A percentile compares a stretch with the other conserved stretches of the same genome.
These are phyloP conservation scores for Hyphodiscus sp. DNA, from an alignment of 2,329 filamentous ascomycete genomes.

Conservation along the genomic window DNA sequence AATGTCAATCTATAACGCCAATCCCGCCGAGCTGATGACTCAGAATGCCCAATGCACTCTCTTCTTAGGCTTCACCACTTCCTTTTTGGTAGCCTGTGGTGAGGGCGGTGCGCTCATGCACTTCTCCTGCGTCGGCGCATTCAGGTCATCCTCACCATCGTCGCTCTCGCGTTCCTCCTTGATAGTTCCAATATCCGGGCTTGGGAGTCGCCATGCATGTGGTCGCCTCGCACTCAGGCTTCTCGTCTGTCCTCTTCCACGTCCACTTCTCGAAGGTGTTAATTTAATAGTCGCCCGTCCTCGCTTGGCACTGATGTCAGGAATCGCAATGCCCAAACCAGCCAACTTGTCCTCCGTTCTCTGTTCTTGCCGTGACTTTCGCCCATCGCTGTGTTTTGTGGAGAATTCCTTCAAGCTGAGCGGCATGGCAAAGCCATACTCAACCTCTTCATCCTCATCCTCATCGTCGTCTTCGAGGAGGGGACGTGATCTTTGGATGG, in stretches of 20 bases:
- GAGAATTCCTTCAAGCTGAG: constrained; percentile 26
- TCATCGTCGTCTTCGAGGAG: constrained; percentile 10
- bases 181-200: constrained; percentile 28
- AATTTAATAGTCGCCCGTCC: constrained; percentile 22
- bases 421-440: constrained; percentile 22
- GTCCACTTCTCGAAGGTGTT: constrained; percentile 7
- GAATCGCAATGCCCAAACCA: constrained; percentile 22
- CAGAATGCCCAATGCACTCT: constrained; percentile 27
- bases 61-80: constrained; percentile 25
- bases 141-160: constrained; percentile 11
- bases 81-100: constrained; percentile 4
- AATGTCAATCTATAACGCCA: constrained; percentile 2
- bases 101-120: constrained; percentile 15
- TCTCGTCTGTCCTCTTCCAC: constrained; percentile 22
- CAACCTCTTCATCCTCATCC: constrained; percentile 17
- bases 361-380: constrained; percentile 16
- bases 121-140: constrained; percentile 1
- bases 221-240: constrained; percentile 21
- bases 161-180: constrained; percentile 25
- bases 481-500: constrained; percentile 20
- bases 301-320: constrained; percentile 15
- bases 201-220: constrained; percentile 28
- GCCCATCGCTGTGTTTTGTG: constrained; percentile 9
- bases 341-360: constrained; percentile 10
- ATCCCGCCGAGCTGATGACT: not conserved